These are phyloP conservation scores for Scheffersomyces insectosa DNA, from an alignment of 1,139 yeast genomes.

Conservation along the genomic window DNA sequence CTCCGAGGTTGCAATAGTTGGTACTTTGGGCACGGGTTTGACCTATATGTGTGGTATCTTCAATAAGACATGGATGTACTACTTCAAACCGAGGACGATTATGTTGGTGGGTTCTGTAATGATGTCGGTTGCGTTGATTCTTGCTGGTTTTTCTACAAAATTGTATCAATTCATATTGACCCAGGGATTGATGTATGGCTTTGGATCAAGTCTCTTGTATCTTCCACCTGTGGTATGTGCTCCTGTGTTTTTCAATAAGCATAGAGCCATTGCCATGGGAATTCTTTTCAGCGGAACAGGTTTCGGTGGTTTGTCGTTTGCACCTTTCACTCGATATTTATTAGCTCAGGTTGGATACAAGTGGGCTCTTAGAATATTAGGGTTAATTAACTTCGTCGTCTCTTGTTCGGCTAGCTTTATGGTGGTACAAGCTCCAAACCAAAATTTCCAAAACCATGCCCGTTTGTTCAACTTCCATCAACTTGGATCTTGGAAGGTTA, in stretches of 20 bases:
- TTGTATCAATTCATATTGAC: constrained; percentile 33
- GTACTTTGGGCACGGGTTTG: constrained; percentile 27
- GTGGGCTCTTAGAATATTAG: constrained; percentile 40
- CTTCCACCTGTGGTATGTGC: constrained; percentile 43
- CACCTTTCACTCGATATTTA: constrained; percentile 31
- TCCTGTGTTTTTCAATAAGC: constrained; percentile 36
- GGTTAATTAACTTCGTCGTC: constrained; percentile 23
- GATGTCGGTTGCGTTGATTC: constrained; percentile 27
- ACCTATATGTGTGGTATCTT: constrained; percentile 29
- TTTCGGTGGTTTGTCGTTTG: constrained; percentile 41
- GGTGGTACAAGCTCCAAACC: constrained; percentile 12
- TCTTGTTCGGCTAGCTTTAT: constrained; percentile 18
- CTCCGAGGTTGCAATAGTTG: constrained; percentile 31
- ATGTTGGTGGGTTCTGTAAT: constrained; percentile 27
- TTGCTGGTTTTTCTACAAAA: constrained; percentile 23
- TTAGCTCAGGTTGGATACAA: constrained; percentile 35
- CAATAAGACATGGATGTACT: constrained; percentile 19
- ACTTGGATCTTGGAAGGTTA: constrained; percentile 20
- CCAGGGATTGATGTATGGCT: constrained; percentile 40
- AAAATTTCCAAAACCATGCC: background rate
- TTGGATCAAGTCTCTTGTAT: constrained; percentile 38
- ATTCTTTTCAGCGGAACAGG: constrained; percentile 44
- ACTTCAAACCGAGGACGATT: constrained; percentile 18
- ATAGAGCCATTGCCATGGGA: constrained; percentile 45
- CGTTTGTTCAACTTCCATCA: constrained; percentile 14